phyloP scores from a whole-genome alignment of 345 rosid species.

The Gossypium mustelinum region DNA sequence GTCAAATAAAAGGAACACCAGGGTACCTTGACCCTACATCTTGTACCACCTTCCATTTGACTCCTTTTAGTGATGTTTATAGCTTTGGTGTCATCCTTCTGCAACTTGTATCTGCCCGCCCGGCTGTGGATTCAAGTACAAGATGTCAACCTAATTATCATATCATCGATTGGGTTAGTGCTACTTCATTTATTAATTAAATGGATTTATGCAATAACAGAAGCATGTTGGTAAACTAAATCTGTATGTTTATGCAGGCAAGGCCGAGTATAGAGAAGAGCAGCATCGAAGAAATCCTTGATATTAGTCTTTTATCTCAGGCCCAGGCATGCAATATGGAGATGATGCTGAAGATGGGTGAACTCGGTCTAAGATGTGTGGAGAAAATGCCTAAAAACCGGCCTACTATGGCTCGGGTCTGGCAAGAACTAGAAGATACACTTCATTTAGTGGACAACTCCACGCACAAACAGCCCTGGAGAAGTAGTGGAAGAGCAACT shows the following conservation, averaged over 20 bases:
- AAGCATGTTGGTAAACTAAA: background rate
- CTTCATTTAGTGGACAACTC: constrained; percentile 19
- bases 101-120: constrained; percentile 51
- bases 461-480: constrained; percentile 12
- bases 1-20: constrained; percentile 60
- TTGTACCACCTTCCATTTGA: constrained; percentile 47
- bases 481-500: background rate
- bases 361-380: constrained; percentile 46
- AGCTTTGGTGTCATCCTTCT: constrained; percentile 66
- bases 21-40: constrained; percentile 69
- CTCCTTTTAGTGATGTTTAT: constrained; percentile 51
- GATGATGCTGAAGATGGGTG: constrained; percentile 59
- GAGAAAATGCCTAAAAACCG: constrained; percentile 41
- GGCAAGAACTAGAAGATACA: constrained; percentile 47
- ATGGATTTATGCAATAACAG: too few species aligned
- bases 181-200: background rate
- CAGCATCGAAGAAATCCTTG: constrained; percentile 45
- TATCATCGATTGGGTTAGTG: constrained; percentile 56
- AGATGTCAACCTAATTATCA: constrained; percentile 33
- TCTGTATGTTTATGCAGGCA: constrained; percentile 27
- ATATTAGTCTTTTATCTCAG: constrained; percentile 39
- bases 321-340: constrained; percentile 50
- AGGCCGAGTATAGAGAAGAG: constrained; percentile 51
- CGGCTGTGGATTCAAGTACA: constrained; percentile 34
- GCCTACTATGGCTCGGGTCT: constrained; percentile 51